phyloP scores from a whole-genome alignment of 129 eudicot species.

The Glebionis coronaria region DNA sequence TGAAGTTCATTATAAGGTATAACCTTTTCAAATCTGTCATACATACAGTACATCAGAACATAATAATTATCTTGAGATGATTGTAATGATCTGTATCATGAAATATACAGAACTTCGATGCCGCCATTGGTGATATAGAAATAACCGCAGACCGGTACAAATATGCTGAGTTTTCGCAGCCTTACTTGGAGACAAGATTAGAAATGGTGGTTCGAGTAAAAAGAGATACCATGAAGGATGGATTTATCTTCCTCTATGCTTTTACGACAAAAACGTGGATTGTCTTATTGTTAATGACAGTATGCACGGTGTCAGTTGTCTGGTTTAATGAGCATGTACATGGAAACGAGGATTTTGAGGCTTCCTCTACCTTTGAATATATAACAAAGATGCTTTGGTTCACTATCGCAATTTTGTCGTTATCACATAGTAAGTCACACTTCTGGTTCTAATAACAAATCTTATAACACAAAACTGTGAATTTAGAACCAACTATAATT shows the following conservation, averaged over 20 bases:
- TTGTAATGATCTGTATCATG: background rate
- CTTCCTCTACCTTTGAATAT: slow-evolving; percentile 30
- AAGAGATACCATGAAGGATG: slow-evolving; percentile 34
- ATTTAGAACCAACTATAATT: no score
- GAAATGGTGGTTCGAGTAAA: slow-evolving; percentile 46
- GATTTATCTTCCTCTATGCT: slow-evolving; percentile 38
- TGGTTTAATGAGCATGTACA: slow-evolving; percentile 53
- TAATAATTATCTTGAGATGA: background rate
- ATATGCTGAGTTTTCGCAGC: background rate
- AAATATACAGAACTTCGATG: background rate
- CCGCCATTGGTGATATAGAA: background rate
- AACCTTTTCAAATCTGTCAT: background rate
- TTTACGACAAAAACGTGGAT: slow-evolving; percentile 58
- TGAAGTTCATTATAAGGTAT: background rate
- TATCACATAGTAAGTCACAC: slow-evolving; percentile 49
- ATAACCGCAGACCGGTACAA: slow-evolving; percentile 1
- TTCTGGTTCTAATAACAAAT: background rate
- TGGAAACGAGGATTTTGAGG: slow-evolving; percentile 33
- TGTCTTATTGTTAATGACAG: slow-evolving; percentile 37
- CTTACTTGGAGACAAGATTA: slow-evolving; percentile 60
- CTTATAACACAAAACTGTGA: no score
- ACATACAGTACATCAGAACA: background rate
- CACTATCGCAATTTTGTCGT: slow-evolving; percentile 48
- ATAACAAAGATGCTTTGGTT: slow-evolving; percentile 59
- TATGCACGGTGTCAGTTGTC: slow-evolving; percentile 45